phyloP scores from a whole-genome alignment of 495 filamentous ascomycete genomes.

The Halenospora varia region DNA sequence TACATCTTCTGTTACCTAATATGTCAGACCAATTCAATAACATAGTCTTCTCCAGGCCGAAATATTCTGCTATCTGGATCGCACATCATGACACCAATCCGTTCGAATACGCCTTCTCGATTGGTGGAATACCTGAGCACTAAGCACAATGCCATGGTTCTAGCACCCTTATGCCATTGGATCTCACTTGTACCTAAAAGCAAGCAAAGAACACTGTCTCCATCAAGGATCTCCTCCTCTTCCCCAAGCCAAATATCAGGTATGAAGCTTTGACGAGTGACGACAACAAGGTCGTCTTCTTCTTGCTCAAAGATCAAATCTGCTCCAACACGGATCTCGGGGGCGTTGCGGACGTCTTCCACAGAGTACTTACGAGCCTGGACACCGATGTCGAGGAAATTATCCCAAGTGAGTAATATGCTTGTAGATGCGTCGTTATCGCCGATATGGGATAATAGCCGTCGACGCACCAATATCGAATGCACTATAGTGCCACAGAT shows the following conservation, averaged over 20 bases:
- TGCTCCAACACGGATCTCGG: not conserved
- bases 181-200: slow-evolving; percentile 2
- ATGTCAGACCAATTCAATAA: slow-evolving; percentile 5
- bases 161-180: not conserved
- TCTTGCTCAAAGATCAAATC: not conserved
- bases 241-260: slow-evolving; percentile 2
- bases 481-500: not conserved
- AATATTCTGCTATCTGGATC: not conserved
- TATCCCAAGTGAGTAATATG: not conserved
- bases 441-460: not conserved
- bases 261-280: not conserved
- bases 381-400: not conserved
- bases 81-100: slow-evolving; percentile 2
- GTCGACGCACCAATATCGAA: not conserved
- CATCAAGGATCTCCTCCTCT: not conserved
- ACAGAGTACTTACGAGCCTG: not conserved
- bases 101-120: not conserved
- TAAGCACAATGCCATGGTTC: slow-evolving; percentile 1
- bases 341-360: not conserved
- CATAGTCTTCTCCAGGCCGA: not conserved
- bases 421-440: not conserved
- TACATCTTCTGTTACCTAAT: not conserved
- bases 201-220: slow-evolving; percentile 1
- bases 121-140: not conserved
- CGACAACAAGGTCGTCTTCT: not conserved